phyloP scores from a whole-genome alignment of 2,329 filamentous ascomycete species.

The Ophiostoma tasmaniense region DNA sequence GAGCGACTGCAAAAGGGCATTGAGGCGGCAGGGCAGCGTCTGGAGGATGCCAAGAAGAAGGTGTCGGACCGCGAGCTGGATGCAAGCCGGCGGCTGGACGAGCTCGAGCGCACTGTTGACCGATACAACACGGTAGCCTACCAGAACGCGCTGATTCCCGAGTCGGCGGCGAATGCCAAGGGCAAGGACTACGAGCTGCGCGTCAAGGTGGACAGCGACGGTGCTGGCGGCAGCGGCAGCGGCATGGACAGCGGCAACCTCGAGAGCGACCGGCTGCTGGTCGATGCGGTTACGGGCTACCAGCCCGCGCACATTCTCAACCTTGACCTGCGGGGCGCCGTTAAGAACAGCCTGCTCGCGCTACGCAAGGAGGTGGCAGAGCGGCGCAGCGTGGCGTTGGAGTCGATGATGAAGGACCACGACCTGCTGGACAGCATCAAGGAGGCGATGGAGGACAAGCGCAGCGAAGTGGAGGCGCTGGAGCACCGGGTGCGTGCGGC shows the following conservation, averaged over 20 bases:
- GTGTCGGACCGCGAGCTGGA: conserved; percentile 83
- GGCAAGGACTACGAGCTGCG: conserved; percentile 77
- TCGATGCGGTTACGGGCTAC: conserved; percentile 76
- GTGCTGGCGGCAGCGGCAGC: background rate
- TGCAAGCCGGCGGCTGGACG: conserved; percentile 76
- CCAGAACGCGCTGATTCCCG: conserved; percentile 82
- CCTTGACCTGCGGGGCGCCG: conserved; percentile 72
- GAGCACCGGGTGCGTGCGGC: conserved; percentile 81
- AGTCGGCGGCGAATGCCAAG: conserved; percentile 75
- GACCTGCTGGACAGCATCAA: conserved; percentile 90
- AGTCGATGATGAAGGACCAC: conserved; percentile 89
- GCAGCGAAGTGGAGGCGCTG: conserved; percentile 82
- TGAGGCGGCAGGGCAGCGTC: conserved; percentile 62
- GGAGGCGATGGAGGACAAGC: conserved; percentile 94
- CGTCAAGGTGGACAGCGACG: conserved; percentile 66
- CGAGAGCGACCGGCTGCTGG: conserved; percentile 68
- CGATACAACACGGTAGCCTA: conserved; percentile 92
- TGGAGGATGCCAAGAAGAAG: conserved; percentile 78
- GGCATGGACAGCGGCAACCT: conserved; percentile 23
- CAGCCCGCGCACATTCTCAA: conserved; percentile 83
- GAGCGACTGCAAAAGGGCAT: conserved; percentile 87
- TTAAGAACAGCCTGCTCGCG: conserved; percentile 68
- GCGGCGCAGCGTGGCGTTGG: conserved; percentile 69
- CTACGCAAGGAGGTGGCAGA: conserved; percentile 91
- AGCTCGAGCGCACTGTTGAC: conserved; percentile 83